Conservation (phyloP, 2,329 filamentous ascomycete species). For the Aspergillus sp. region DNA sequence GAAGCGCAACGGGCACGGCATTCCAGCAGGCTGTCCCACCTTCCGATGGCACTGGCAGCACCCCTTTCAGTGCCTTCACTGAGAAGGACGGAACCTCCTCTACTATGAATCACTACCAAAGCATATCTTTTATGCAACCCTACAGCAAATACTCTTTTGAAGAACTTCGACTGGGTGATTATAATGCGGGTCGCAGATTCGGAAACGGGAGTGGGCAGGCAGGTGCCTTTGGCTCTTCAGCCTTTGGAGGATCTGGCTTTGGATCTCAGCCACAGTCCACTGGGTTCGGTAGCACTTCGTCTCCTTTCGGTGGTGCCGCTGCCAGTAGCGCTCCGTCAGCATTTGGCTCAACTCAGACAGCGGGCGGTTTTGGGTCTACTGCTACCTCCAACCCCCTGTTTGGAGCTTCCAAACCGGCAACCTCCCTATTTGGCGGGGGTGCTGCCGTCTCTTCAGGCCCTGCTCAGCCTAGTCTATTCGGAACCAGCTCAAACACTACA, state of each 20-base stretch:
- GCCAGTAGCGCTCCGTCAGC: slow-evolving; percentile 37
- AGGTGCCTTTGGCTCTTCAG: slow-evolving; percentile 75
- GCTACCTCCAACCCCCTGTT: slow-evolving; percentile 42
- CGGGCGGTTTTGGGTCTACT: slow-evolving; percentile 39
- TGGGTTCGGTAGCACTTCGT: slow-evolving; percentile 46
- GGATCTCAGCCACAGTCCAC: slow-evolving; percentile 44
- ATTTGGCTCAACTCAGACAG: slow-evolving; percentile 46
- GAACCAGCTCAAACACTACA: slow-evolving; percentile 19
- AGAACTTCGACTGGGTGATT: slow-evolving; percentile 78
- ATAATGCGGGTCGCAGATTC: slow-evolving; percentile 78
- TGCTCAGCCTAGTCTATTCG: slow-evolving; percentile 41
- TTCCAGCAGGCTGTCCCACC: slow-evolving; percentile 41
- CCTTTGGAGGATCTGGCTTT: slow-evolving; percentile 51
- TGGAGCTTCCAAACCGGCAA: slow-evolving; percentile 44
- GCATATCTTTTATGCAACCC: slow-evolving; percentile 48
- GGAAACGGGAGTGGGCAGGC: slow-evolving; percentile 79
- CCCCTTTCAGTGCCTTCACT: slow-evolving; percentile 45
- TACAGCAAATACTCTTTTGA: slow-evolving; percentile 86
- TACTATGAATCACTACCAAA: slow-evolving; percentile 48
- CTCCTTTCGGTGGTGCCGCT: slow-evolving; percentile 36
- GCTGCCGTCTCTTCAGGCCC: slow-evolving; percentile 22
- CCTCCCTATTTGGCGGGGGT: slow-evolving; percentile 36
- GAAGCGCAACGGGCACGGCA: slow-evolving; percentile 42
- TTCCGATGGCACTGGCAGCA: slow-evolving; percentile 46
- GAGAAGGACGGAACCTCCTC: slow-evolving; percentile 46